Conservation (phyloP, 768 basidiomycete species). For the Gymnopilus junonius region DNA sequence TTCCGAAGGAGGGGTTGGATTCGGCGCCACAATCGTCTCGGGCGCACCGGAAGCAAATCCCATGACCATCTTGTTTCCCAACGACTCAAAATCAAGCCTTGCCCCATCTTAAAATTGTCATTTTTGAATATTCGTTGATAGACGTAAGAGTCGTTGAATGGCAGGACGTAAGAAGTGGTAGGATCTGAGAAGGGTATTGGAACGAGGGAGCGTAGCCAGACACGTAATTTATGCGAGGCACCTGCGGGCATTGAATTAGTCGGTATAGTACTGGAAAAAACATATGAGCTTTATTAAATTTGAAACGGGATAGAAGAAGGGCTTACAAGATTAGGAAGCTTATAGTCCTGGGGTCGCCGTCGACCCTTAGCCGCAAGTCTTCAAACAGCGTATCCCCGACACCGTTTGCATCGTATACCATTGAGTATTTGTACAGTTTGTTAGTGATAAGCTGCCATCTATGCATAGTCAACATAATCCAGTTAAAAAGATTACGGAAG, state of each 20-base stretch:
- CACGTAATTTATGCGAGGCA: constrained; percentile 64
- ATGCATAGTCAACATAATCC: constrained; percentile 1
- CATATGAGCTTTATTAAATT: not conserved
- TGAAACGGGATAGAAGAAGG: not conserved
- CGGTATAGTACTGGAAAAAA: constrained; percentile 51
- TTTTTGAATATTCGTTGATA: constrained; percentile 72
- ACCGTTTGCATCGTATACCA: constrained; percentile 71
- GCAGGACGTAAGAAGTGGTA: constrained; percentile 35
- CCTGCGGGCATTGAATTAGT: constrained; percentile 55
- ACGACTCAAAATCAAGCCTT: constrained; percentile 54
- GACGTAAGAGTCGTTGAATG: constrained; percentile 53
- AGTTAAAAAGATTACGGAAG: not conserved
- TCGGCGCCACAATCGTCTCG: constrained; percentile 37
- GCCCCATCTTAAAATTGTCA: constrained; percentile 67
- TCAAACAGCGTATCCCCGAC: constrained; percentile 59
- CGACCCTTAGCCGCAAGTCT: constrained; percentile 53
- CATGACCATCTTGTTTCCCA: constrained; percentile 55
- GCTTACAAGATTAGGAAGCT: constrained; percentile 68
- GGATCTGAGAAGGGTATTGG: constrained; percentile 33
- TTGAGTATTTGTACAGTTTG: constrained; percentile 53
- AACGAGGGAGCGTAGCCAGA: constrained; percentile 61
- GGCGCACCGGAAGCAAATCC: constrained; percentile 45
- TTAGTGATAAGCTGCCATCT: constrained; percentile 57
- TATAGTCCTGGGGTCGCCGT: constrained; percentile 55
- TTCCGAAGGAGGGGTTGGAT: constrained; percentile 15